A percentile compares a stretch with the other conserved stretches of the same genome.
Conservation (phyloP, 768 basidiomycete genomes). For the Boletus rubroflammeus region DNA sequence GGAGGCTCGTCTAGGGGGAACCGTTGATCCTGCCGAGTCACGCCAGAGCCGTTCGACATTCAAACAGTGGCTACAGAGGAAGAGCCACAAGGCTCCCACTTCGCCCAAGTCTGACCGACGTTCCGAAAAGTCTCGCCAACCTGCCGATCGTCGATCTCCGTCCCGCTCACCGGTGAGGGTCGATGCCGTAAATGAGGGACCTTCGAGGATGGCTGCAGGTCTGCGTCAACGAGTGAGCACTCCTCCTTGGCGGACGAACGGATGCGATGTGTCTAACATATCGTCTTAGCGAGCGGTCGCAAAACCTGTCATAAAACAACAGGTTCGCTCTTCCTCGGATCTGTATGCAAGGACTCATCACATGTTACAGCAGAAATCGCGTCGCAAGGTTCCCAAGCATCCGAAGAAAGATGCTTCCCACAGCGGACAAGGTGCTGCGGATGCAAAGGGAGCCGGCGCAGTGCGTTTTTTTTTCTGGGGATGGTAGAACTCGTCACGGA, state of each 20-base stretch:
- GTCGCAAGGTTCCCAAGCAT: background rate
- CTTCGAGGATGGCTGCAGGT: background rate
- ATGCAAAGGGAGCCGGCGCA: too few relatives aligned
- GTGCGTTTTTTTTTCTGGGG: background rate
- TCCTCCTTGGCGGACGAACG: too few relatives aligned
- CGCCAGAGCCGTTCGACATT: background rate
- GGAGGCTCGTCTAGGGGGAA: too few relatives aligned
- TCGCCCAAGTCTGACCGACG: background rate
- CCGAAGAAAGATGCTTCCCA: background rate
- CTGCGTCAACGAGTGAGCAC: background rate
- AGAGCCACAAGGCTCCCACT: background rate
- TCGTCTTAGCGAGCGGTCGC: background rate
- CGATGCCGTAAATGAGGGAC: background rate
- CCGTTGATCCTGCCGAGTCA: too few relatives aligned
- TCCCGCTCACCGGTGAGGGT: background rate
- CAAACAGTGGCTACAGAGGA: background rate
- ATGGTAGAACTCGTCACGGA: background rate
- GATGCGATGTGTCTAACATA: too few relatives aligned
- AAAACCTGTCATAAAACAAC: rapidly evolving
- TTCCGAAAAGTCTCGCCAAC: too few relatives aligned
- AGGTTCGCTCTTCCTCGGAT: background rate
- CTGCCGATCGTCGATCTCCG: background rate
- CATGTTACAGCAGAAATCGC: background rate
- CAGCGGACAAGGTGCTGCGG: background rate
- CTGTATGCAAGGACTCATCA: background rate